A percentile compares a stretch with the other conserved stretches of the same genome.
phyloP scores from a whole-genome alignment of 1,139 yeast genomes.

The Geotrichum phurueaensis region DNA sequence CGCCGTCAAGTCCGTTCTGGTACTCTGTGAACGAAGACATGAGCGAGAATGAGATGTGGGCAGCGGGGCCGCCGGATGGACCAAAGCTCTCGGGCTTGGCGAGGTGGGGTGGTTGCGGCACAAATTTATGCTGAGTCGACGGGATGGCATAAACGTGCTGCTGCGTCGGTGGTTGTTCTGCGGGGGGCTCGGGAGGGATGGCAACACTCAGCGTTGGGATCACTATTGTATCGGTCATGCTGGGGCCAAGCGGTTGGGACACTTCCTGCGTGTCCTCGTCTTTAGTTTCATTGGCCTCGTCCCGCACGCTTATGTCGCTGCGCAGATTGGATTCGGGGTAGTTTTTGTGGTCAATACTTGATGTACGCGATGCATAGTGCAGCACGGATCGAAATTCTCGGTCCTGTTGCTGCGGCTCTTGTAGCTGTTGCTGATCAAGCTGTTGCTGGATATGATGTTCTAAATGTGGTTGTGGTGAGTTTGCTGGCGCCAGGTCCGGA shows the following conservation, averaged over 20 bases:
- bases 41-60: background rate
- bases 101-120: background rate
- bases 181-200: background rate
- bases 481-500: background rate
- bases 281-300: background rate
- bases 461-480: background rate
- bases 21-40: background rate
- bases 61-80: background rate
- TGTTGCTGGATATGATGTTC: background rate
- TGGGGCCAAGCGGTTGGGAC: background rate
- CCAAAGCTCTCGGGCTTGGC: background rate
- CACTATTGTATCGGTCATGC: background rate
- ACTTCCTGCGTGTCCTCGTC: background rate
- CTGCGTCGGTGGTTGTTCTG: background rate
- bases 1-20: conserved; percentile 1
- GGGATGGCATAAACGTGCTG: background rate
- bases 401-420: background rate
- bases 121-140: background rate
- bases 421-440: background rate
- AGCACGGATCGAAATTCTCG: background rate
- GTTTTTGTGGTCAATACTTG: background rate
- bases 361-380: background rate
- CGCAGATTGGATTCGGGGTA: background rate
- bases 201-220: background rate
- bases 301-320: background rate